Evolutionary conservation across 2,329 filamentous ascomycete species (phyloP), one percentile per base, ranked within the genome.

Genomic region (Penicillium sumatraense): DNA sequence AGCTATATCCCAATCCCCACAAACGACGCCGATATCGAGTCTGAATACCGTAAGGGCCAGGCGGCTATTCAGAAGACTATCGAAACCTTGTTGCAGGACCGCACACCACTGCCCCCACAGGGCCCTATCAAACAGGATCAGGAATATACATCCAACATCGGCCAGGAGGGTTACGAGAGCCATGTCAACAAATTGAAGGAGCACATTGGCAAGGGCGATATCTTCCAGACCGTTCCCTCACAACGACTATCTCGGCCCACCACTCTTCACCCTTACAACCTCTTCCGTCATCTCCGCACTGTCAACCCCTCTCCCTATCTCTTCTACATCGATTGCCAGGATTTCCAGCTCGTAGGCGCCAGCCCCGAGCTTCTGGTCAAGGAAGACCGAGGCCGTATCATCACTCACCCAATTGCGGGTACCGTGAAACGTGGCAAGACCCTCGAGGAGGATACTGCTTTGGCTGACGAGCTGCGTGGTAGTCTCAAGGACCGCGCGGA

Each of bases 291-390:
- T 72, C 83, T 99, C 33, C 90, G 95, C 59, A 96, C 91, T n/a
- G 90, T 98, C 69, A 99, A 99, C 72, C 95, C 95, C 0, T 96
- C 92, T 8, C 95, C 95, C 0, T 99, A 99, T 76, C 86, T 99
- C 31, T 99, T 99, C 81, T 99, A 93, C 77, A 86, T 99, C 58
- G 87, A 95, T 73, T 98, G 93, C 77, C 83, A 85, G 57, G 89
- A 91, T 69, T 98, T 99, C 77, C 90, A 97, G 72, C 93, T 99
- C 63, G 89, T 99, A 11, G 95, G 95, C 56, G 95, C 95, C 35
- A 96, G 91, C 54, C 95, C 95, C 1, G 95, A 99, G 77, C 85
- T 98, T 58, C 86, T 99, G 42, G 93, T 96, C 68, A 97, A 97
- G 78, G 87, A 89, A 62, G 92, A 96, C 70, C 83, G 83, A 35